A percentile compares a stretch with the other conserved stretches of the same genome.
phyloP scores from a whole-genome alignment of 345 rosid species.

The Dimocarpus longan region DNA sequence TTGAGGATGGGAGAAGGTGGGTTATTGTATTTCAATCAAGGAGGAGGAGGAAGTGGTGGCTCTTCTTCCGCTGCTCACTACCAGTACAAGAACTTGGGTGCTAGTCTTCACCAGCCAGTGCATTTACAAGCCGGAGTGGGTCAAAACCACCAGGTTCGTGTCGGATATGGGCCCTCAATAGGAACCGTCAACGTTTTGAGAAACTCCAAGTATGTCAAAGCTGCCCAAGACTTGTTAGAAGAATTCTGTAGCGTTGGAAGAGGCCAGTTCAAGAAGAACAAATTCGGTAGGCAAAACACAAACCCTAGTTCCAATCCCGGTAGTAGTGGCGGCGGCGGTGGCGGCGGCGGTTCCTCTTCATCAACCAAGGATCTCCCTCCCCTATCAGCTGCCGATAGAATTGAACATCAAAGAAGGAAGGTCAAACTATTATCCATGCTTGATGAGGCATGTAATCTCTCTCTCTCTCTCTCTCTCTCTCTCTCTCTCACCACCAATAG shows the following conservation, averaged over 20 bases:
- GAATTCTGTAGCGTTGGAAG: conserved; percentile 96
- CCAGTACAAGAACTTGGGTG: conserved; percentile 46
- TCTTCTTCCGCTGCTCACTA: conserved; percentile 46
- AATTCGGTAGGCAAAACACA: conserved; percentile 43
- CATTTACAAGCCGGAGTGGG: conserved; percentile 44
- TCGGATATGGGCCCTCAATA: conserved; percentile 60
- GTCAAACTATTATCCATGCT: conserved; percentile 93
- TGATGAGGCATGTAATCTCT: conserved; percentile 90
- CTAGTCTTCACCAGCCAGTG: conserved; percentile 32
- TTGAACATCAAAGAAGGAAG: conserved; percentile 95
- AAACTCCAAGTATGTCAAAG: conserved; percentile 70
- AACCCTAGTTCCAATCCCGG: conserved; percentile 65
- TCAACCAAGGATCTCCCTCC: conserved; percentile 60
- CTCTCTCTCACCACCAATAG: conserved; percentile 25
- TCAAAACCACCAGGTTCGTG: conserved; percentile 47
- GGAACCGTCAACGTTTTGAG: conserved; percentile 68
- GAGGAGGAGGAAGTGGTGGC: conserved; percentile 20
- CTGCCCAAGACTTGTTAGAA: conserved; percentile 86
- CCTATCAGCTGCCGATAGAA: conserved; percentile 78
- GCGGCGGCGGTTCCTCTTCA: conserved; percentile 47
- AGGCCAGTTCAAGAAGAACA: conserved; percentile 73
- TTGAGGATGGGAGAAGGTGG: conserved; percentile 60
- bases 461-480: conserved; percentile 27
- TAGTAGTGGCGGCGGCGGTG: conserved; percentile 34
- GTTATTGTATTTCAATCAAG: conserved; percentile 50